Percentiles rank a stretch among this genome's conserved stretches.
These are phyloP conservation scores for Lachnellula cervina DNA, from an alignment of 2,329 filamentous ascomycete species.

Conservation along the genomic window DNA sequence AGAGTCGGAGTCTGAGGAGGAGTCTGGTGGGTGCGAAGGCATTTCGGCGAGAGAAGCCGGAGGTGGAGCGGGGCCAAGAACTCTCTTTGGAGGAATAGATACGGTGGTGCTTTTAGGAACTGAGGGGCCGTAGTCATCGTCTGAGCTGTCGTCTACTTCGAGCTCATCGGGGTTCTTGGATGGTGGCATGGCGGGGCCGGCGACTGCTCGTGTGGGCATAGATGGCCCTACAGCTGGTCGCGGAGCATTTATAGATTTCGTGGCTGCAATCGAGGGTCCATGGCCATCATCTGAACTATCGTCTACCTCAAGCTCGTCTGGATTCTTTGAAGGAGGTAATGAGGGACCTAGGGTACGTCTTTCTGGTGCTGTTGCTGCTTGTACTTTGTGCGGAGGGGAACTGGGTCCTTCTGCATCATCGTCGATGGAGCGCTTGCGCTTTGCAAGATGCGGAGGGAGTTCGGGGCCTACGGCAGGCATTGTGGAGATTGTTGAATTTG, in stretches of 20 bases:
- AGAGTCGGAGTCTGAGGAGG: constrained; percentile 38
- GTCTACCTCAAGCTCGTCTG: constrained; percentile 44
- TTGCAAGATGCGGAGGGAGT: constrained; percentile 61
- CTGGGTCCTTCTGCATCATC: constrained; percentile 32
- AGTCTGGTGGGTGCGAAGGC: constrained; percentile 27
- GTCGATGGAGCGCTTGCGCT: constrained; percentile 54
- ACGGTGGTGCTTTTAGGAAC: constrained; percentile 23
- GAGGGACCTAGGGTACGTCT: constrained; percentile 22
- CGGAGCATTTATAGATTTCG: constrained; percentile 1
- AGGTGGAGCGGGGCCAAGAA: constrained; percentile 40
- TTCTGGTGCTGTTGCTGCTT: constrained; percentile 21
- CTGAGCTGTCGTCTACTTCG: constrained; percentile 37
- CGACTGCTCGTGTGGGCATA: neutral
- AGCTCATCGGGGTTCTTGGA: constrained; percentile 41
- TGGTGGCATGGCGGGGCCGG: constrained; percentile 31
- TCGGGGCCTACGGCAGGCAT: constrained; percentile 54
- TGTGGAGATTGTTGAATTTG: neutral
- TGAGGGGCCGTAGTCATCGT: constrained; percentile 27
- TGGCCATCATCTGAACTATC: constrained; percentile 37
- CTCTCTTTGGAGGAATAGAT: constrained; percentile 18
- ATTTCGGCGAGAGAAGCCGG: constrained; percentile 38
- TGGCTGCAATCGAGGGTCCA: constrained; percentile 17
- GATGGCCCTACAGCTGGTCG: neutral
- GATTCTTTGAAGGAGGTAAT: constrained; percentile 33
- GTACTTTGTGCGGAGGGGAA: constrained; percentile 43